Conservation (phyloP, 2,329 filamentous ascomycete species). For the Dothideomycetes sp. region DNA sequence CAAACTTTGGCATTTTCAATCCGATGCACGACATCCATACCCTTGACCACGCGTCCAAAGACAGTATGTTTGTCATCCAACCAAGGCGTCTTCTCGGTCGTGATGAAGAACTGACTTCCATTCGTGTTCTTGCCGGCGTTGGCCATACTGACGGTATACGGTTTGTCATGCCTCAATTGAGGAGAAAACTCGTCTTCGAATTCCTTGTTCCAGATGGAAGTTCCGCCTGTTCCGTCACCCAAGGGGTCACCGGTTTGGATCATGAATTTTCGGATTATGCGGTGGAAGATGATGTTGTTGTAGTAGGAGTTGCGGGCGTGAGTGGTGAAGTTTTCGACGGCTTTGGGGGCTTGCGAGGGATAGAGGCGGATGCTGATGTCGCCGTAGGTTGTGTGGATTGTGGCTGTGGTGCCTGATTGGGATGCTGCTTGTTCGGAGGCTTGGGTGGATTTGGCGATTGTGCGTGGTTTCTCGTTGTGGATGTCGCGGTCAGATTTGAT, state of each 20-base stretch:
- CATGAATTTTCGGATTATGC: constrained; percentile 98
- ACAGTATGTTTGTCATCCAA: constrained; percentile 93
- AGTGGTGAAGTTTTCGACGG: constrained; percentile 95
- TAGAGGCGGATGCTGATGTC: constrained; percentile 92
- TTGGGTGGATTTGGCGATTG: constrained; percentile 45
- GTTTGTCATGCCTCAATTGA: constrained; percentile 82
- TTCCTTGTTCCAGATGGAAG: constrained; percentile 85
- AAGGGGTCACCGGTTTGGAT: constrained; percentile 81
- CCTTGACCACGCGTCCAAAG: constrained; percentile 82
- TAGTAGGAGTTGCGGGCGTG: constrained; percentile 88
- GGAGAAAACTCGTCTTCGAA: constrained; percentile 86
- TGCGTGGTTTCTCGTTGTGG: constrained; percentile 84
- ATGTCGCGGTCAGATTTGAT: constrained; percentile 80
- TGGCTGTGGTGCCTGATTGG: constrained; percentile 68
- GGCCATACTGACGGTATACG: constrained; percentile 95
- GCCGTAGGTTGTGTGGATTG: constrained; percentile 85
- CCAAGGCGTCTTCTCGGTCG: constrained; percentile 95
- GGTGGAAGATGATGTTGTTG: constrained; percentile 95
- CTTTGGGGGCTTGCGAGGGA: constrained; percentile 83
- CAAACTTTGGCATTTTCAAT: constrained; percentile 86
- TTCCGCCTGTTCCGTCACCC: constrained; percentile 81
- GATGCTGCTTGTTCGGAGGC: constrained; percentile 43
- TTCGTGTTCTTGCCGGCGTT: constrained; percentile 95
- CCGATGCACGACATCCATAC: constrained; percentile 87
- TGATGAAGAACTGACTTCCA: constrained; percentile 96